Evolutionary conservation across 768 basidiomycete species (phyloP), one percentile per base, ranked within the genome.

Genomic region (Serendipita sp.): DNA sequence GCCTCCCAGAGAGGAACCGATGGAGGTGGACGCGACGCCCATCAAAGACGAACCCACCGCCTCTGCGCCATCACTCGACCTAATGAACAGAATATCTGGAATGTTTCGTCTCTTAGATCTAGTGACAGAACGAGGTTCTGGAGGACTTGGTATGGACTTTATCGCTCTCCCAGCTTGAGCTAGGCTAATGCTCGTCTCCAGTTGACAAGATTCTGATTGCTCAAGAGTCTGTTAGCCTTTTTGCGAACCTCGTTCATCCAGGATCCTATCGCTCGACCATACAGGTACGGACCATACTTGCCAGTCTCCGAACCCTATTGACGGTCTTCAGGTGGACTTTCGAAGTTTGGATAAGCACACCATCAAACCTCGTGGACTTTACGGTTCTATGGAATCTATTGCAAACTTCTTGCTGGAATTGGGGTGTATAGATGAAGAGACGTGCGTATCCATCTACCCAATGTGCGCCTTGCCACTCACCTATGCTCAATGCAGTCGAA

Each of bases 151-250:
- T 81, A 66, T 63, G 72, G n/a, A n/a, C n/a, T n/a, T n/a, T n/a
- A n/a, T n/a, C n/a, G n/a, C n/a, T 1, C 3, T 26, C 24, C 20
- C 4, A 13, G 48, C 30, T 58, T 3, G 3, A 30, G 3, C 50
- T 3, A 3, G 26, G 20, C n/a, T 48, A 48, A 48, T n/a, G 28
- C 11, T 17, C 22, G 28, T 7, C 16, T 64, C n/a, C n/a, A 82
- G 82, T 82, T 42, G 81, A 83, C 66, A 84, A 85, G 67, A 77
- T 84, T 33, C 78, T 84, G 68, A 84, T 85, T 30, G 73, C 74
- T 1, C 81, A 82, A 68, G 71, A 75, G 2, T 77, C 80, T 2
- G 70, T 84, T 11, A 70, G 72, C 63, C 65, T 71, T 1, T 77
- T 84, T 60, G 75, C 81, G 66, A 79, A 83, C 60, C 68, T 67